phyloP scores from a whole-genome alignment of 78 protist species.

The Guillardia theta region DNA sequence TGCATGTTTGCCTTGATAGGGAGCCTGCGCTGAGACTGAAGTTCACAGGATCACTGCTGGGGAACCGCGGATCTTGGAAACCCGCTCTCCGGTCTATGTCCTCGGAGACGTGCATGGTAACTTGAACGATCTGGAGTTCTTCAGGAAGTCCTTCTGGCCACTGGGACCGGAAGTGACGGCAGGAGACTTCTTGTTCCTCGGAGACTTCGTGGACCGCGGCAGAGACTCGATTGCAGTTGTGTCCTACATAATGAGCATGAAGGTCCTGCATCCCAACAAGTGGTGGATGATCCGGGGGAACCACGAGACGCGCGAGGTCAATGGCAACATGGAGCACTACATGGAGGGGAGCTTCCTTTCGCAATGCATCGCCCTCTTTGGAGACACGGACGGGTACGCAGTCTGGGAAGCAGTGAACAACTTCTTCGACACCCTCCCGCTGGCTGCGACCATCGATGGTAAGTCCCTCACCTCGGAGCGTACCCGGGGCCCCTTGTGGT shows the following conservation, averaged over 20 bases:
- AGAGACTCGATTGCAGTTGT: not conserved
- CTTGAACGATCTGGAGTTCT: not conserved
- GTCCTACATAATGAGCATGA: not conserved
- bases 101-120: conserved; percentile 9
- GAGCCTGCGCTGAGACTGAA: not conserved
- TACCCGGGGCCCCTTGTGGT: too few relatives aligned
- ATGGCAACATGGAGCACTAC: conserved; percentile 38
- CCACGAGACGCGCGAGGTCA: conserved; percentile 37
- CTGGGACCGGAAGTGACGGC: conserved; percentile 7
- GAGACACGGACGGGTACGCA: not conserved
- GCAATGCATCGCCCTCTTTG: not conserved
- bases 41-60: not conserved
- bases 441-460: conserved; percentile 19
- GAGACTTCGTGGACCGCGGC: conserved; percentile 25
- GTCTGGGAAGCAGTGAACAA: conserved; percentile 36
- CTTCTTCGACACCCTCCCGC: conserved; percentile 31
- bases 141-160: not conserved
- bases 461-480: not conserved
- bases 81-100: not conserved
- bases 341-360: not conserved
- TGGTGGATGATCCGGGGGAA: conserved; percentile 30
- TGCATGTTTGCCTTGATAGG: not conserved
- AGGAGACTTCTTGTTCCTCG: conserved; percentile 14
- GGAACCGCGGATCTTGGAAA: not conserved
- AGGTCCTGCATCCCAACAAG: not conserved